Evolutionary conservation across 2,329 filamentous ascomycete species (phyloP).

Genomic region (Aspergillus sp.): DNA sequence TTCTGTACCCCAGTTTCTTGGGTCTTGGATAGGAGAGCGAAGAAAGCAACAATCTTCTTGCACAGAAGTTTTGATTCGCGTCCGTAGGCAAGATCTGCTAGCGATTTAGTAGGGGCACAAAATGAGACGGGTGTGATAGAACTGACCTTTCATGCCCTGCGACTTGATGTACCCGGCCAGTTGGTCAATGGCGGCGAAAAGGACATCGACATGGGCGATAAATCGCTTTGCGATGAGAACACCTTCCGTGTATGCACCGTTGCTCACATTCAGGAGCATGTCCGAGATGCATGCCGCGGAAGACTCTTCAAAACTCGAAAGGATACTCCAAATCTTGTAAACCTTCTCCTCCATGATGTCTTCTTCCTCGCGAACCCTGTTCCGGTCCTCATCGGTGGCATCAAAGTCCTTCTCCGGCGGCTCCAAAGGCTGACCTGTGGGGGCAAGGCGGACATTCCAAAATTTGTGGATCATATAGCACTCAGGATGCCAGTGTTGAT

Average conservation of each 20-base stretch:
- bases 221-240: conserved; percentile 93
- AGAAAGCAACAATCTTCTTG: conserved; percentile 98
- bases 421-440: conserved; percentile 49
- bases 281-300: conserved; percentile 97
- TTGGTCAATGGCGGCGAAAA: conserved; percentile 82
- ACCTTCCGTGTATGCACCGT: conserved; percentile 90
- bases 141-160: conserved; percentile 67
- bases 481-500: conserved; percentile 98
- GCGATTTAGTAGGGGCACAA: conserved; percentile 13
- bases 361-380: conserved; percentile 73
- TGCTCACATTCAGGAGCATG: conserved; percentile 97
- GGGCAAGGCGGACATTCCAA: conserved; percentile 88
- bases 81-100: conserved; percentile 73
- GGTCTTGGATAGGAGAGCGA: conserved; percentile 86
- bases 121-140: not conserved
- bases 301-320: conserved; percentile 95
- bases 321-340: conserved; percentile 94
- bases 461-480: conserved; percentile 99
- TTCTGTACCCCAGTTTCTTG: conserved; percentile 86
- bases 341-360: conserved; percentile 97
- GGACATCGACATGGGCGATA: conserved; percentile 88
- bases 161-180: conserved; percentile 66
- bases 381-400: conserved; percentile 62
- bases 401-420: conserved; percentile 44
- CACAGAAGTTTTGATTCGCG: conserved; percentile 98